Percentiles rank a stretch among this genome's conserved stretches.
phyloP scores from a whole-genome alignment of 2,329 filamentous ascomycete genomes.

The Epicoccum sorghinum region DNA sequence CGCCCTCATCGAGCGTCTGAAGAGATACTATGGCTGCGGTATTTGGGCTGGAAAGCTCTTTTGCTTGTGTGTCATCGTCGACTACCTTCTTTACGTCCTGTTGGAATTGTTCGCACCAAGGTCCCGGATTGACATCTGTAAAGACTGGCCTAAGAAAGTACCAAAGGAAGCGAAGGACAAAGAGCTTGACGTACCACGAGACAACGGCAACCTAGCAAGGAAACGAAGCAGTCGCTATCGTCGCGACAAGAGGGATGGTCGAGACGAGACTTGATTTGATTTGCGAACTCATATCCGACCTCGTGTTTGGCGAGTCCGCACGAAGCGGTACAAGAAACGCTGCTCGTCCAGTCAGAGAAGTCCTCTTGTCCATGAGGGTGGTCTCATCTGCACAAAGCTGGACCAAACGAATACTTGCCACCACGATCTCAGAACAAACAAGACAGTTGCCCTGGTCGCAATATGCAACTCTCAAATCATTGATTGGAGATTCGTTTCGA shows the following conservation, averaged over 20 bases:
- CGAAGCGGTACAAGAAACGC: neutral
- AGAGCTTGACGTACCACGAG: slow-evolving; percentile 15
- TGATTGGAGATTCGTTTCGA: neutral
- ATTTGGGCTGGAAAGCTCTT: slow-evolving; percentile 99
- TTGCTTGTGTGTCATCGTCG: slow-evolving; percentile 90
- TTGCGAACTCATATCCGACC: neutral
- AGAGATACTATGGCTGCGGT: slow-evolving; percentile 96
- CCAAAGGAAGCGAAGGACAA: slow-evolving; percentile 22
- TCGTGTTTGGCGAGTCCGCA: neutral
- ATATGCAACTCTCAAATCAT: neutral
- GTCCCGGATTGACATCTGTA: slow-evolving; percentile 84
- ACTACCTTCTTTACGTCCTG: slow-evolving; percentile 88
- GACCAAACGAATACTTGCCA: neutral
- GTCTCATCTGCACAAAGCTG: neutral
- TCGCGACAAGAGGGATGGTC: slow-evolving; percentile 32
- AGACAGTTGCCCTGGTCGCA: neutral
- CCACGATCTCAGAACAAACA: neutral
- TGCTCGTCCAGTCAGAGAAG: neutral
- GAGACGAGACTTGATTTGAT: slow-evolving; percentile 17
- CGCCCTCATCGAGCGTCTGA: slow-evolving; percentile 90
- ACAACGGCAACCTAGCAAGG: slow-evolving; percentile 20
- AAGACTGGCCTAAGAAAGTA: slow-evolving; percentile 86
- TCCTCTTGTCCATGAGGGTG: neutral
- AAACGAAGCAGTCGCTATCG: slow-evolving; percentile 39
- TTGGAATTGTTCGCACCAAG: slow-evolving; percentile 87